Evolutionary conservation across 305 asterid species (phyloP).

Genomic region (Rubia tinctorum): DNA sequence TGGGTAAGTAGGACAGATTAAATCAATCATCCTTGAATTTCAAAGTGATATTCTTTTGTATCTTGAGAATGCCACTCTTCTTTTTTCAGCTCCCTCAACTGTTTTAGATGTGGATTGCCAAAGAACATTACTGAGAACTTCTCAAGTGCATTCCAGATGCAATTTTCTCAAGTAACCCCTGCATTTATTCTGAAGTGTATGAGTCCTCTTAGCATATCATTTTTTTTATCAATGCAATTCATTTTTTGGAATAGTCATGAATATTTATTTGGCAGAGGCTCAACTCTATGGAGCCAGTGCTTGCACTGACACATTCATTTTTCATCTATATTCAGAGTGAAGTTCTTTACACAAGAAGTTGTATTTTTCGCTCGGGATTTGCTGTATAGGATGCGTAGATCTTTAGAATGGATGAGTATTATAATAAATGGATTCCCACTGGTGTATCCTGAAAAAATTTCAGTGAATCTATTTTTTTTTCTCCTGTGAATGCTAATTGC

Average conservation of each 20-base stretch:
- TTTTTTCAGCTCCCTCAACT: slow-evolving; percentile 76
- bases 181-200: slow-evolving; percentile 53
- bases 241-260: background rate
- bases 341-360: slow-evolving; percentile 1
- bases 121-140: slow-evolving; percentile 75
- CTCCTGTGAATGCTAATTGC: no score
- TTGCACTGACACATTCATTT: slow-evolving; percentile 1
- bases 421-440: no score
- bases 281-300: background rate
- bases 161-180: slow-evolving; percentile 78
- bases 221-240: background rate
- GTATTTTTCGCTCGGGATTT: slow-evolving; percentile 6
- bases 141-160: slow-evolving; percentile 67
- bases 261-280: background rate
- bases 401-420: no score
- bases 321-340: slow-evolving; percentile 48
- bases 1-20: slow-evolving; percentile 48
- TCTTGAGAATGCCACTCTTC: slow-evolving; percentile 8
- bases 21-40: slow-evolving; percentile 9
- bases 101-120: slow-evolving; percentile 73
- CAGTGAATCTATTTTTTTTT: no score
- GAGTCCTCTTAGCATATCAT: background rate
- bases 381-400: slow-evolving; percentile 14
- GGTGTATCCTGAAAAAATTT: no score
- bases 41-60: background rate